These are phyloP conservation scores for Cyberlindnera xylosilytica DNA, from an alignment of 805 yeast species.

Conservation along the genomic window DNA sequence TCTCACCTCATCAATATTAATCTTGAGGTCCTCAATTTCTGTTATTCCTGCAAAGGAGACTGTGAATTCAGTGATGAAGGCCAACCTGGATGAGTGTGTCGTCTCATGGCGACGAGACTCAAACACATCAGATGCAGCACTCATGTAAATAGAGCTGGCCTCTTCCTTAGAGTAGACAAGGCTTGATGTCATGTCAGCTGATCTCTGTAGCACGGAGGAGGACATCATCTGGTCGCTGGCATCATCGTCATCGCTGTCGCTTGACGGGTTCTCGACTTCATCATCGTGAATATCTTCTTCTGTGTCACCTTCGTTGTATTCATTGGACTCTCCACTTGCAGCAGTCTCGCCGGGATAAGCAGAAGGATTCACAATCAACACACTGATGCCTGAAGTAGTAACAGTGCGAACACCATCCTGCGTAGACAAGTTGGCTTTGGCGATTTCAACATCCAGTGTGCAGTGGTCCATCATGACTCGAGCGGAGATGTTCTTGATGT, in stretches of 20 bases:
- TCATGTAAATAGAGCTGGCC: slow-evolving; percentile 74
- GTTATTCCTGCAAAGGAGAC: slow-evolving; percentile 48
- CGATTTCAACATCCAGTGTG: slow-evolving; percentile 34
- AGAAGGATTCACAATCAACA: slow-evolving; percentile 40
- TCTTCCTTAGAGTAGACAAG: slow-evolving; percentile 65
- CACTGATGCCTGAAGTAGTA: slow-evolving; percentile 35
- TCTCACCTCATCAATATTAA: slow-evolving; percentile 36
- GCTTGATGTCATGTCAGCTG: slow-evolving; percentile 43
- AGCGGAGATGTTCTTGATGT: slow-evolving; percentile 43
- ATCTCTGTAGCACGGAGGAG: slow-evolving; percentile 26
- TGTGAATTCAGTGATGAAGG: slow-evolving; percentile 32
- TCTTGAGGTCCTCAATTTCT: slow-evolving; percentile 29
- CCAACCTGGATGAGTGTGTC: slow-evolving; percentile 16
- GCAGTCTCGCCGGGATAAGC: slow-evolving; percentile 25
- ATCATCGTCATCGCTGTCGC: slow-evolving; percentile 19
- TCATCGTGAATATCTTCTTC: slow-evolving; percentile 23
- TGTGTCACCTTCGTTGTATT: neutral
- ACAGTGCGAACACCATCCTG: slow-evolving; percentile 45
- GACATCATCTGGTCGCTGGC: slow-evolving; percentile 30
- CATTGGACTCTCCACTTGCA: too few species aligned
- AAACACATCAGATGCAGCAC: slow-evolving; percentile 62
- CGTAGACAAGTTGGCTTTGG: slow-evolving; percentile 34
- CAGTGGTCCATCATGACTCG: slow-evolving; percentile 46
- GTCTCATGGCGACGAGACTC: slow-evolving; percentile 18
- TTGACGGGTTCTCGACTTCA: slow-evolving; percentile 16